Conservation (phyloP, 495 filamentous ascomycete genomes). For the Polyplosphaeria fusca region DNA sequence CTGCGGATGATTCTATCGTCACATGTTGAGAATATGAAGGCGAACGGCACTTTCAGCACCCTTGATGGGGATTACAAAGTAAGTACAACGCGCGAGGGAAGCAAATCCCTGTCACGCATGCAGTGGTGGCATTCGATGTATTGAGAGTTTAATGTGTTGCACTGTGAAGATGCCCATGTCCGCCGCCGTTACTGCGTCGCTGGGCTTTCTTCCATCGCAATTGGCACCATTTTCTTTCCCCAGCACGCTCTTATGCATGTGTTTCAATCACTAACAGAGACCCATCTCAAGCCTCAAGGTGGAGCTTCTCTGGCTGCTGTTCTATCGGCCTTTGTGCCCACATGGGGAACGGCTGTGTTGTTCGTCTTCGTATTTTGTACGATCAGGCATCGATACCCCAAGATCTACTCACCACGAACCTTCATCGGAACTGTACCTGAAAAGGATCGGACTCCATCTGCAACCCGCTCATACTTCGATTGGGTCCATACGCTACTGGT, state of each 20-base stretch:
- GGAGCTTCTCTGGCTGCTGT: conserved; percentile 55
- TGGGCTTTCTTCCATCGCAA: no score
- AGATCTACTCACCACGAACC: conserved; percentile 81
- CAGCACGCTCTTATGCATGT: background rate
- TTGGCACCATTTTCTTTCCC: no score
- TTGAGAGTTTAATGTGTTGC: no score
- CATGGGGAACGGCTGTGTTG: conserved; percentile 56
- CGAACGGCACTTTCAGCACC: no score
- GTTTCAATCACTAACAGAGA: background rate
- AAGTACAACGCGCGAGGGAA: no score
- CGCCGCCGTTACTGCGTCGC: no score
- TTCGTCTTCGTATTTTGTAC: conserved; percentile 69
- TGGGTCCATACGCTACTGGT: conserved; percentile 63
- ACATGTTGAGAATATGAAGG: no score
- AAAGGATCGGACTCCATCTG: conserved; percentile 32
- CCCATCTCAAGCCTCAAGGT: conserved; percentile 13
- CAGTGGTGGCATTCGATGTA: no score
- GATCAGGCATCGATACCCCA: conserved; percentile 62
- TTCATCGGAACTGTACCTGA: conserved; percentile 61
- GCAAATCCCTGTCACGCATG: no score
- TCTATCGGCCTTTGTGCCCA: conserved; percentile 68
- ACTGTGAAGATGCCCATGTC: no score
- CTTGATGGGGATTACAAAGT: no score
- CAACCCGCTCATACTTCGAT: conserved; percentile 47
- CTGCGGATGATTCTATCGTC: no score